phyloP scores from a whole-genome alignment of 73 alveolate species.

The Effrenium voratum region DNA sequence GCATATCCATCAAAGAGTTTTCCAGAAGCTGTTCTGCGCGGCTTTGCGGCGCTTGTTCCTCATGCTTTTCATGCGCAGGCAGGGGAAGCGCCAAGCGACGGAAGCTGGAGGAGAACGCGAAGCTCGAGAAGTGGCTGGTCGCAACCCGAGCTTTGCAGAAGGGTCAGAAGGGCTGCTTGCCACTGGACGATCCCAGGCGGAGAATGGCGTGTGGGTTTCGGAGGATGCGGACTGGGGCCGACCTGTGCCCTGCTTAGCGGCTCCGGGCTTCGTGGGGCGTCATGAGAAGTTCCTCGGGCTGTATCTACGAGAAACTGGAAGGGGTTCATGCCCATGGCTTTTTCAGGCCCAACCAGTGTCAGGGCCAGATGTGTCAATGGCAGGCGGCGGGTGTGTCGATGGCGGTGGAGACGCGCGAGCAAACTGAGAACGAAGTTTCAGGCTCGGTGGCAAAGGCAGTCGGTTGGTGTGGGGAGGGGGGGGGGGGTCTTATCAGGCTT shows the following conservation, averaged over 20 bases:
- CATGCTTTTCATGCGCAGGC: not conserved
- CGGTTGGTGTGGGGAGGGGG: no score
- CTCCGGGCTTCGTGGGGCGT: no score
- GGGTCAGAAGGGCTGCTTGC: not conserved
- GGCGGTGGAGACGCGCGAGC: conserved; percentile 93
- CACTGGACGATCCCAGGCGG: not conserved
- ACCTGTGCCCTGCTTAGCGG: conserved; percentile 50
- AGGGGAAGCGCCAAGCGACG: conserved; percentile 63
- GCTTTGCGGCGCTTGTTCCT: not conserved
- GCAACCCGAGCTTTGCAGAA: not conserved
- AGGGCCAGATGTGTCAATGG: no score
- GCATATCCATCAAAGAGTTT: no score
- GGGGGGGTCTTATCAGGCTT: no score
- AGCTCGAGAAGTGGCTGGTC: conserved; percentile 74
- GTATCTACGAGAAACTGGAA: no score
- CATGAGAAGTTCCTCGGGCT: no score
- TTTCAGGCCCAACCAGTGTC: no score
- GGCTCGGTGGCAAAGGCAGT: not conserved
- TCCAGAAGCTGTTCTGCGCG: not conserved
- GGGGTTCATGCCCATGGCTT: no score
- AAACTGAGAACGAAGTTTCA: conserved; percentile 86
- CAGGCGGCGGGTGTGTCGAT: conserved; percentile 90
- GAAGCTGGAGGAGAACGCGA: conserved; percentile 63
- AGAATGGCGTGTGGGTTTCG: conserved; percentile 76
- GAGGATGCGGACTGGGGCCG: conserved; percentile 85